Percentiles rank a stretch among this genome's conserved stretches.
Conservation (phyloP, 208 protist genomes). For the Acanthamoeba healyi region DNA sequence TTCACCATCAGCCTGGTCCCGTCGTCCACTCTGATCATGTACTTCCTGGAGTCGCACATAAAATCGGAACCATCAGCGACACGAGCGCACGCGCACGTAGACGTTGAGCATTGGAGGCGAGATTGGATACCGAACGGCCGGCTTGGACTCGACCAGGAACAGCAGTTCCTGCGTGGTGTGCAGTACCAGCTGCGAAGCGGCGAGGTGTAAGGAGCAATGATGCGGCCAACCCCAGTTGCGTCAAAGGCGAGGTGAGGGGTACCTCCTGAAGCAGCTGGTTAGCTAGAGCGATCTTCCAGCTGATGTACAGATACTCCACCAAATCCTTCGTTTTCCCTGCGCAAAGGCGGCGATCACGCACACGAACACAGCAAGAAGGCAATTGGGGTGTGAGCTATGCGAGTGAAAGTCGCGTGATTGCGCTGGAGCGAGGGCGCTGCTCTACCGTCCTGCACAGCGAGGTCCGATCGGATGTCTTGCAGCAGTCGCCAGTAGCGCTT, state of each 20-base stretch:
- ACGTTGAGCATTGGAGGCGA: not conserved
- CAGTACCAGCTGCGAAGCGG: not conserved
- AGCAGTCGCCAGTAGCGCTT: not conserved
- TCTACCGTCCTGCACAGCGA: no score
- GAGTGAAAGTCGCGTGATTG: no score
- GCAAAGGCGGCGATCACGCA: no score
- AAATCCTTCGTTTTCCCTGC: not conserved
- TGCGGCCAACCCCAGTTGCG: no score
- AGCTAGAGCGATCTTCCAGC: not conserved
- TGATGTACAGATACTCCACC: not conserved
- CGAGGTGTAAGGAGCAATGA: no score
- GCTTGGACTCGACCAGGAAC: not conserved
- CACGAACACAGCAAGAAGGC: no score
- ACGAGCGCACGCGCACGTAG: not conserved
- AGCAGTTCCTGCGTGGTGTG: conserved; percentile 8
- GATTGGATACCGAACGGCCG: not conserved
- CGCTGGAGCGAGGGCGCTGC: no score
- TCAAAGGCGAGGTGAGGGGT: no score
- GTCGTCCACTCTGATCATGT: not conserved
- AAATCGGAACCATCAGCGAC: not conserved
- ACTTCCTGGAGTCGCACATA: not conserved
- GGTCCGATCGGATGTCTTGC: no score
- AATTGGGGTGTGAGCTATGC: no score
- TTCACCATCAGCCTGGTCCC: not conserved
- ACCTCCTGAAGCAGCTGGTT: conserved; percentile 26